These are phyloP conservation scores for Ascochyta fabae DNA, from an alignment of 2,329 filamentous ascomycete genomes.

Conservation along the genomic window DNA sequence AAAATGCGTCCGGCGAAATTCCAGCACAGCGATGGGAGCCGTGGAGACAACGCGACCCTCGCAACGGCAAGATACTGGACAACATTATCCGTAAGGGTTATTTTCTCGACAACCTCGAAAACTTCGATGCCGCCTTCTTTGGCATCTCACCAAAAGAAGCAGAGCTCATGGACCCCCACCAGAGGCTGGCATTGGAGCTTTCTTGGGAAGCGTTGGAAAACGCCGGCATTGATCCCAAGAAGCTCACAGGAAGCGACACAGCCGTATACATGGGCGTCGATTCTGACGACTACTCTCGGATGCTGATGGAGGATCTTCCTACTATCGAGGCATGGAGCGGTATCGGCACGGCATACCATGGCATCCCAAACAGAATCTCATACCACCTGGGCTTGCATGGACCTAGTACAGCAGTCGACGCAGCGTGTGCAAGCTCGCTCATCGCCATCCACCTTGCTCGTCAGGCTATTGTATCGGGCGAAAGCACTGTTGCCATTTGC, in stretches of 20 bases:
- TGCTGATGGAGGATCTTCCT: slow-evolving; percentile 45
- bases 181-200: slow-evolving; percentile 32
- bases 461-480: slow-evolving; percentile 38
- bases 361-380: slow-evolving; percentile 48
- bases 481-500: slow-evolving; percentile 27
- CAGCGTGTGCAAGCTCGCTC: slow-evolving; percentile 45
- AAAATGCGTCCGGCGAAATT: slow-evolving; percentile 38
- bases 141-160: slow-evolving; percentile 41
- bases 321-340: slow-evolving; percentile 50
- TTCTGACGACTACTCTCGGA: slow-evolving; percentile 27
- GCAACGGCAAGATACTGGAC: slow-evolving; percentile 34
- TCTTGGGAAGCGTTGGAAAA: slow-evolving; percentile 39
- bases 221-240: slow-evolving; percentile 29
- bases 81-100: slow-evolving; percentile 39
- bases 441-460: slow-evolving; percentile 43
- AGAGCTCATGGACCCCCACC: slow-evolving; percentile 35
- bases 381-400: slow-evolving; percentile 44
- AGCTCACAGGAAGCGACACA: slow-evolving; percentile 30
- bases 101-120: slow-evolving; percentile 37
- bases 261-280: slow-evolving; percentile 34
- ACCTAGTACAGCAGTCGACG: slow-evolving; percentile 52
- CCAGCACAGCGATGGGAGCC: slow-evolving; percentile 44
- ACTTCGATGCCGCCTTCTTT: slow-evolving; percentile 40
- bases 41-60: slow-evolving; percentile 33
- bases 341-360: slow-evolving; percentile 50